phyloP scores from a whole-genome alignment of 2,329 filamentous ascomycete genomes.

The Sordariomycetes sp. region DNA sequence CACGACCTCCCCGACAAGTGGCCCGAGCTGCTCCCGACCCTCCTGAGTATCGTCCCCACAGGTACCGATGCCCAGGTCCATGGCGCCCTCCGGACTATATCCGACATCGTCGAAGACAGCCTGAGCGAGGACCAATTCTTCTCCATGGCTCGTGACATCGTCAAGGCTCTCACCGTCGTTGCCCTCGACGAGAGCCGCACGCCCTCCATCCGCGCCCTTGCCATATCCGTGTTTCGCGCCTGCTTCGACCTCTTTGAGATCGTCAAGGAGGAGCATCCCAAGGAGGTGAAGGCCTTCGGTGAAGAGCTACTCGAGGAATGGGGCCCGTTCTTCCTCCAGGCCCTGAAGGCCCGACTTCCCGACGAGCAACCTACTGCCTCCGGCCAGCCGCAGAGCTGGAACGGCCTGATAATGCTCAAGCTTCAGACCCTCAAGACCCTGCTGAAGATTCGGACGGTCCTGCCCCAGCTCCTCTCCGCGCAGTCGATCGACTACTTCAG shows the following conservation, averaged over 20 bases:
- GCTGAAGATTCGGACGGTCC: conserved; percentile 77
- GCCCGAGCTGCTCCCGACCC: conserved; percentile 75
- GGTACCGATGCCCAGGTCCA: conserved; percentile 75
- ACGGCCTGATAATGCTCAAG: conserved; percentile 77
- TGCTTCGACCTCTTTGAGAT: conserved; percentile 96
- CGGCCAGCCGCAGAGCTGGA: conserved; percentile 58
- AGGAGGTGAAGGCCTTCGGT: conserved; percentile 78
- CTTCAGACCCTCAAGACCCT: conserved; percentile 90
- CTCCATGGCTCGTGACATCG: conserved; percentile 72
- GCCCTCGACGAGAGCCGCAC: conserved; percentile 67
- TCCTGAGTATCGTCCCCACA: conserved; percentile 66
- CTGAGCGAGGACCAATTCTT: conserved; percentile 95
- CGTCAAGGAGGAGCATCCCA: conserved; percentile 86
- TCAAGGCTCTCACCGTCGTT: conserved; percentile 73
- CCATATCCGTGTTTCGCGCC: conserved; percentile 79
- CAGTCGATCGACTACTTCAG: conserved; percentile 78
- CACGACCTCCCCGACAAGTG: conserved; percentile 91
- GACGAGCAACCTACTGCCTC: conserved; percentile 38
- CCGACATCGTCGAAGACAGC: conserved; percentile 85
- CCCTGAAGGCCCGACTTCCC: conserved; percentile 66
- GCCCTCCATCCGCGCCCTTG: conserved; percentile 67
- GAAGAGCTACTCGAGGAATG: conserved; percentile 75
- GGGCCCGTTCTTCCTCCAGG: conserved; percentile 79
- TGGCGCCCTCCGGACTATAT: conserved; percentile 77
- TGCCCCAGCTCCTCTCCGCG: conserved; percentile 69